Evolutionary conservation across 805 yeast species (phyloP).

Genomic region (Babjeviella inositovora): DNA sequence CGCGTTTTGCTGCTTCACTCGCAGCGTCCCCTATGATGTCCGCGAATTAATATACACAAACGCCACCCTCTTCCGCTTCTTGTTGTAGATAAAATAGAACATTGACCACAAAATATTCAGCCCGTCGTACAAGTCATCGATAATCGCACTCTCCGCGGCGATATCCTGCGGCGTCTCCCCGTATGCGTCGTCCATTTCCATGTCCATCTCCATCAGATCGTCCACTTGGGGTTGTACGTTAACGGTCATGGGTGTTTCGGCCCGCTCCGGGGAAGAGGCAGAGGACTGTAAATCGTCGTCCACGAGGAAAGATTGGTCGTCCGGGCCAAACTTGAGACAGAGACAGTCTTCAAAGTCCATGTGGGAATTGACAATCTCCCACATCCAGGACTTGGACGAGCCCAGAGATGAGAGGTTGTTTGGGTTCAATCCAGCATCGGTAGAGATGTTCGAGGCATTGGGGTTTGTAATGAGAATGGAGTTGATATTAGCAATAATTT

Average conservation of each 20-base stretch:
- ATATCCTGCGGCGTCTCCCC: no score
- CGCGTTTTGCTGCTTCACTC: no score
- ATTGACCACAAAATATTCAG: constrained; percentile 54
- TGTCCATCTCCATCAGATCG: no score
- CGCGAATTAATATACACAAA: constrained; percentile 57
- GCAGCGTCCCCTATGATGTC: no score
- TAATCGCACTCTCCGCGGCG: no score
- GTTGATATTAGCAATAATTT: constrained; percentile 52
- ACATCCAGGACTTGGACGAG: constrained; percentile 42
- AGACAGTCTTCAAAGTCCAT: constrained; percentile 57
- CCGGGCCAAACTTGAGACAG: constrained; percentile 47
- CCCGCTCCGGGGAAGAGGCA: no score
- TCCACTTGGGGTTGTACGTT: no score
- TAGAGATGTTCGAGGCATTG: constrained; percentile 20
- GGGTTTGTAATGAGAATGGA: constrained; percentile 60
- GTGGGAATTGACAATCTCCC: constrained; percentile 79
- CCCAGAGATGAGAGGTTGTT: no score
- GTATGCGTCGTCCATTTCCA: no score
- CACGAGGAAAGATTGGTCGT: constrained; percentile 48
- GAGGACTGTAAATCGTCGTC: no score
- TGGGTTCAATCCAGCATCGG: no score
- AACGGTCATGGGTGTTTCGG: no score
- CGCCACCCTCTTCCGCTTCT: constrained; percentile 82
- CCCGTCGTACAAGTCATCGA: constrained; percentile 48
- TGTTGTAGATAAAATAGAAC: constrained; percentile 87